Evolutionary conservation across 179 eudicot genomes (phyloP).

Genomic region (Spinacia oleracea): DNA sequence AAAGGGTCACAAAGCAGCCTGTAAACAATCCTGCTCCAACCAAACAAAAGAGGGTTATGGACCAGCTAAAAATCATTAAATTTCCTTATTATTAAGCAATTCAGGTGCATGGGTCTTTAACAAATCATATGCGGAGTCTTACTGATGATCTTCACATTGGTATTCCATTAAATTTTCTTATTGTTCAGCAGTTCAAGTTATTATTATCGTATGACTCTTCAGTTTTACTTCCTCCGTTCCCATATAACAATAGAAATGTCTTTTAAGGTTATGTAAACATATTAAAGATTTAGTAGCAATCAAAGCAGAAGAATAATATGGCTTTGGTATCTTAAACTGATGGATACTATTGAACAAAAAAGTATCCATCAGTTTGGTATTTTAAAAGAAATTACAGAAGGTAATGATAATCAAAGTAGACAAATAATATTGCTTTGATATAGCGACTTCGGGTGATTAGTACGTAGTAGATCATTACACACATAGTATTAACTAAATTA

Average conservation of each 20-base stretch:
- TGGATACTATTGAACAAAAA: no score
- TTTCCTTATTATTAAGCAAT: neutral
- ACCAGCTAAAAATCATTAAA: neutral
- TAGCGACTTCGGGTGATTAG: no score
- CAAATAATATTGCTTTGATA: neutral
- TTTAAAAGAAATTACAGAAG: no score
- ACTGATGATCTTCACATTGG: neutral
- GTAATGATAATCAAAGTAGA: neutral
- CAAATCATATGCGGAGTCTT: neutral
- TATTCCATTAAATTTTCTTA: no score
- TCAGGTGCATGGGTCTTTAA: neutral
- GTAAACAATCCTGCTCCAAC: constrained; percentile 74
- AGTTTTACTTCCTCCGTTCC: neutral
- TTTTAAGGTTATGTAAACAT: no score
- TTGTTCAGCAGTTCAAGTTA: no score
- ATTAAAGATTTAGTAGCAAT: no score
- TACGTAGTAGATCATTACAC: no score
- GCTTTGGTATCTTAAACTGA: neutral
- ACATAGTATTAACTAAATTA: neutral
- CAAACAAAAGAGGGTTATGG: constrained; percentile 12
- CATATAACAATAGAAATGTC: no score
- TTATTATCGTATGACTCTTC: neutral
- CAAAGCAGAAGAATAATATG: neutral
- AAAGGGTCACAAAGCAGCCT: constrained; percentile 83
- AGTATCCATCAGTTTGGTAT: no score